phyloP scores from a whole-genome alignment of 148 eudicot species.

The Camellia japonica region DNA sequence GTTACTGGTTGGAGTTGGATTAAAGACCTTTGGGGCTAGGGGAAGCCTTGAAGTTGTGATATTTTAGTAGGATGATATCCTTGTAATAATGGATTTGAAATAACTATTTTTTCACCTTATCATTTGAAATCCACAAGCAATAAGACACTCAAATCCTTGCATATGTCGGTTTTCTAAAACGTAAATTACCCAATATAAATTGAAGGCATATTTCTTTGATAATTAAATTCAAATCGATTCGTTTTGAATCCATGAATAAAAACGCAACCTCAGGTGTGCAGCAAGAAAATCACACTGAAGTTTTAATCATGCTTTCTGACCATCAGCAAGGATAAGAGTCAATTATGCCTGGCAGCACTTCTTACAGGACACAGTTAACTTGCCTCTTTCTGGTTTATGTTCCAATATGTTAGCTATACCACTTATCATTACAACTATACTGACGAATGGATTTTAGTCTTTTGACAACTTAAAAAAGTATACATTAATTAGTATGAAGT shows the following conservation, averaged over 20 bases:
- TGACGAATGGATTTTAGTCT: background rate
- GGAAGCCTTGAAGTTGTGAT: background rate
- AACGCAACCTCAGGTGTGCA: background rate
- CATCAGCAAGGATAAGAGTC: background rate
- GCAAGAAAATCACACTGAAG: background rate
- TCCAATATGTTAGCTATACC: conserved; percentile 44
- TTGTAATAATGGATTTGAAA: background rate
- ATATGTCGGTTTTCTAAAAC: background rate
- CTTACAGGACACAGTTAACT: background rate
- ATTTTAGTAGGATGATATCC: background rate
- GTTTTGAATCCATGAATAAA: background rate
- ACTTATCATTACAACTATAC: background rate
- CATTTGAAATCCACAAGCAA: background rate
- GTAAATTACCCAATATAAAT: background rate
- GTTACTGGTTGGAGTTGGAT: background rate
- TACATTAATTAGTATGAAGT: no score
- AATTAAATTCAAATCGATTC: background rate
- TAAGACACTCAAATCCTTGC: background rate
- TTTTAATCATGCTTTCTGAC: background rate
- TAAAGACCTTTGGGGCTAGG: background rate
- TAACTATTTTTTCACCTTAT: background rate
- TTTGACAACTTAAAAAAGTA: no score
- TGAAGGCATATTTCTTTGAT: background rate
- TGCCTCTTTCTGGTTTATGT: background rate
- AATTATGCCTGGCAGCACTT: background rate